Base-by-base conservation (phyloP, 1,284 basidiomycete genomes). In the Acaromyces ingoldii region DNA sequence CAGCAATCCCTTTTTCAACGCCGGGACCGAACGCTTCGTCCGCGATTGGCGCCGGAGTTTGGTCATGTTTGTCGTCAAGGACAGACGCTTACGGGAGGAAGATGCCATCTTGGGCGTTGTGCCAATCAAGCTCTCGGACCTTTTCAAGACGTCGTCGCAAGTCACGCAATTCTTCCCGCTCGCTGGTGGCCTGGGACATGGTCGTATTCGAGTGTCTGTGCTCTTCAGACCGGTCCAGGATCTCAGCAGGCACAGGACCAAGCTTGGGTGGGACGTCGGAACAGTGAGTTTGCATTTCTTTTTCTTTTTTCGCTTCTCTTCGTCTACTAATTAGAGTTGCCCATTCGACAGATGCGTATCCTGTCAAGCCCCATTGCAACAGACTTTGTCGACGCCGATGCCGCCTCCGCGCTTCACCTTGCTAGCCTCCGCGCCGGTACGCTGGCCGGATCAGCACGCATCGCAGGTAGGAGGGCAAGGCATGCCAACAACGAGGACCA, bases 11-110 rank as follows among this genome's bases (percentile, higher is more conserved):
- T 79, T 79, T 60, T 78, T 76, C 65, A 79, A 80, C 55, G 78
- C 78, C 1, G 67, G 76, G n/a, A 76, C 76, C 38, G 79, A 80
- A 59, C 59, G 78, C 21, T 79, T 78, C 49, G 60, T 79, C n/a
- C 57, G 77, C 19, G 78, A 80, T 65, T 79, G 78, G 78, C 68
- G 70, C 7, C 62, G 72, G 28, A 75, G 76, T n/a, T 70, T 73
- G 43, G 62, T 80, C 45, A 69, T 74, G 24, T 70, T 80, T 48
- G 78, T 79, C 0, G 69, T 79, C 6, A 59, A 76, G 39, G 78
- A 80, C 51, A 75, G 22, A 10, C 37, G 63, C 13, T 38, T 57
- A 4, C 53, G 62, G 3, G 63, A 66, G 41, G 48, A 50, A 2
- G 63, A 66, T 34, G 49, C 62, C 1, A 64, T 66, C 26, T 38